phyloP scores from a whole-genome alignment of 768 basidiomycete species.

The Cystoderma amianthinum region DNA sequence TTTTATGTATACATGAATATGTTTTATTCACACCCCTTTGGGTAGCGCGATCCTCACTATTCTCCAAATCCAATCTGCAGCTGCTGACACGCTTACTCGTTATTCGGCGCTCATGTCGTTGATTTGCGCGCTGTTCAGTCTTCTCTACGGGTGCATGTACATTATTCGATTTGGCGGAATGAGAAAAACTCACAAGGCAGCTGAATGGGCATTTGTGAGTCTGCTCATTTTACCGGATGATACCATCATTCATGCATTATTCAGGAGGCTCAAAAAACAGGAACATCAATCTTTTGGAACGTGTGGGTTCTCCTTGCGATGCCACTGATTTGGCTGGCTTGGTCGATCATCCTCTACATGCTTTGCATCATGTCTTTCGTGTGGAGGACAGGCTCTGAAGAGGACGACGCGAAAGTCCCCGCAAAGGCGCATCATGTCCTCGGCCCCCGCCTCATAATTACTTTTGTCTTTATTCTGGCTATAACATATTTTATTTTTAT shows the following conservation, averaged over 20 bases:
- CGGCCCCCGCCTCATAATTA: not conserved
- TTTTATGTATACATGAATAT: not conserved
- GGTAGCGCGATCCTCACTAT: constrained; percentile 69
- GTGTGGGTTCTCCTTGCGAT: constrained; percentile 64
- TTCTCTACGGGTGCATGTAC: constrained; percentile 69
- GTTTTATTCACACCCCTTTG: too few relatives aligned
- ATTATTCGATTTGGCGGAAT: constrained; percentile 51
- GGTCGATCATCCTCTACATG: constrained; percentile 57
- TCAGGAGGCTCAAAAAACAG: constrained; percentile 43
- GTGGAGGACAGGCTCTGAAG: constrained; percentile 43
- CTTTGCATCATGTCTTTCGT: constrained; percentile 52
- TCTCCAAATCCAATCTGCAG: constrained; percentile 51
- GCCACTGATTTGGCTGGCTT: constrained; percentile 55
- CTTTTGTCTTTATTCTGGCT: not conserved
- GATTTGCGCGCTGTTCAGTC: constrained; percentile 60
- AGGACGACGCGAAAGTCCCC: constrained; percentile 13
- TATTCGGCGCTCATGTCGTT: constrained; percentile 59
- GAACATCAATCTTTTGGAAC: constrained; percentile 39
- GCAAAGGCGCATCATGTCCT: not conserved
- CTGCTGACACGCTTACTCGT: constrained; percentile 53
- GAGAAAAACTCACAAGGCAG: constrained; percentile 57
- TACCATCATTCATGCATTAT: not conserved
- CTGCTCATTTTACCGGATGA: not conserved
- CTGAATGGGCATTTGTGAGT: constrained; percentile 53
- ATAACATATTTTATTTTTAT: not conserved